These are phyloP conservation scores for Spizellomyces punctatus DNA, from an alignment of 192 early-diverging fungal genomes.

Conservation along the genomic window DNA sequence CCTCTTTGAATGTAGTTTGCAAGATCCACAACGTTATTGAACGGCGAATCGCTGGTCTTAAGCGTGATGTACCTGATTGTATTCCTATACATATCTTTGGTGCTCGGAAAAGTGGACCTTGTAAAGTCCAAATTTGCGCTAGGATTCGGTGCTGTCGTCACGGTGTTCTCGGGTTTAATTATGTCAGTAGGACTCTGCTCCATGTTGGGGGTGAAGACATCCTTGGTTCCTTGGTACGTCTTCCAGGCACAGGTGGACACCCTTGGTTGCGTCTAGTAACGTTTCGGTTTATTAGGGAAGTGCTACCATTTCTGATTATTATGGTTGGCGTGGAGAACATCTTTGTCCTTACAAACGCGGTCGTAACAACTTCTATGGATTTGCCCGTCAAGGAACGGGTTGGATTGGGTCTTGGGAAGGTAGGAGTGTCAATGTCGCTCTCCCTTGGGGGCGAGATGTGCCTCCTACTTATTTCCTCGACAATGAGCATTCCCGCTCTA, in stretches of 20 bases:
- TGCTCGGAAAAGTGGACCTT: constrained; percentile 65
- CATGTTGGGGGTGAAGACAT: constrained; percentile 56
- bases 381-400: constrained; percentile 74
- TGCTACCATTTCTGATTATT: constrained; percentile 70
- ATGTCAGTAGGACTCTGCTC: constrained; percentile 70
- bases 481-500: constrained; percentile 60
- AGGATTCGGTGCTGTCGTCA: constrained; percentile 67
- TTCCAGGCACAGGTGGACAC: constrained; percentile 1
- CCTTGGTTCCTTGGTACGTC: constrained; percentile 68
- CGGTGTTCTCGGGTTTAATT: constrained; percentile 61
- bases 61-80: constrained; percentile 61
- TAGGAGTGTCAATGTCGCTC: constrained; percentile 67
- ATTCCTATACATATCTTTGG: constrained; percentile 70
- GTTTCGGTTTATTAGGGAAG: constrained; percentile 52
- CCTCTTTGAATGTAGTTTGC: constrained; percentile 3
- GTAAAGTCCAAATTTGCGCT: constrained; percentile 79
- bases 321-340: constrained; percentile 79
- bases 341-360: constrained; percentile 70
- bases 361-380: constrained; percentile 69
- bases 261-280: not conserved
- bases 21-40: constrained; percentile 4
- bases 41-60: constrained; percentile 45
- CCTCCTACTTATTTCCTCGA: constrained; percentile 59
- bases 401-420: constrained; percentile 64
- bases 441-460: constrained; percentile 59